phyloP scores from a whole-genome alignment of 768 basidiomycete species.

The Boletales sp. region DNA sequence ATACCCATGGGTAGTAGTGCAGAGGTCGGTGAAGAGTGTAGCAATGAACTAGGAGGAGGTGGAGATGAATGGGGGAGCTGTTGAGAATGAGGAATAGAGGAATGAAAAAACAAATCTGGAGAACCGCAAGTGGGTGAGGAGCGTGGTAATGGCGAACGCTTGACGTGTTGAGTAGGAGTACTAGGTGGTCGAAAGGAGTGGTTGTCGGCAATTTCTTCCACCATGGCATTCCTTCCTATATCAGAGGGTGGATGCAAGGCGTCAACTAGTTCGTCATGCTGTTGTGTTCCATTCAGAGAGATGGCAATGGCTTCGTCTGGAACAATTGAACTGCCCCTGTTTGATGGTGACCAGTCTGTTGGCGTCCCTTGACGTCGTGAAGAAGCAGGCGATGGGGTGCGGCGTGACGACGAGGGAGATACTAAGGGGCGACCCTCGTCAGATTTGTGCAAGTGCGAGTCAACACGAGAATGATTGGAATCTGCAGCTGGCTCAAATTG shows the following conservation, averaged over 20 bases:
- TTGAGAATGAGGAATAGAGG: conserved; percentile 2
- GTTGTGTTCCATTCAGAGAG: not conserved
- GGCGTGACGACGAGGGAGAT: not conserved
- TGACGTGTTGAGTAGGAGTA: conserved; percentile 26
- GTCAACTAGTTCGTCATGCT: not conserved
- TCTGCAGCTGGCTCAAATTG: not conserved
- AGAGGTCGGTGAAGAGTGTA: conserved; percentile 6
- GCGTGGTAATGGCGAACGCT: conserved; percentile 1
- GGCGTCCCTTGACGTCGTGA: conserved; percentile 22
- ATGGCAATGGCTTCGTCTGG: not conserved
- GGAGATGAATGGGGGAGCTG: conserved; percentile 10
- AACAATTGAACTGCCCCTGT: conserved; percentile 15
- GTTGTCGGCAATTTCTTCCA: conserved; percentile 4
- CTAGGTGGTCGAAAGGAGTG: conserved; percentile 23
- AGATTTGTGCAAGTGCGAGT: not conserved
- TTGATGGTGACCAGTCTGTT: conserved; percentile 30
- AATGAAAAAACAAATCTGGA: not conserved
- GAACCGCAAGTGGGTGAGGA: conserved; percentile 9
- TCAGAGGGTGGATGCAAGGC: conserved; percentile 2
- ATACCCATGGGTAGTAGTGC: conserved; percentile 5
- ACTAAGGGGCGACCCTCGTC: not conserved
- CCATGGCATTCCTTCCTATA: conserved; percentile 11
- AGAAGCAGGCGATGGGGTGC: conserved; percentile 8
- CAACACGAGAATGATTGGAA: not conserved
- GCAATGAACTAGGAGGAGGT: conserved; percentile 10